A percentile compares a stretch with the other conserved stretches of the same genome.
Conservation (phyloP, 768 basidiomycete species). For the Lactifluus subvellereus region DNA sequence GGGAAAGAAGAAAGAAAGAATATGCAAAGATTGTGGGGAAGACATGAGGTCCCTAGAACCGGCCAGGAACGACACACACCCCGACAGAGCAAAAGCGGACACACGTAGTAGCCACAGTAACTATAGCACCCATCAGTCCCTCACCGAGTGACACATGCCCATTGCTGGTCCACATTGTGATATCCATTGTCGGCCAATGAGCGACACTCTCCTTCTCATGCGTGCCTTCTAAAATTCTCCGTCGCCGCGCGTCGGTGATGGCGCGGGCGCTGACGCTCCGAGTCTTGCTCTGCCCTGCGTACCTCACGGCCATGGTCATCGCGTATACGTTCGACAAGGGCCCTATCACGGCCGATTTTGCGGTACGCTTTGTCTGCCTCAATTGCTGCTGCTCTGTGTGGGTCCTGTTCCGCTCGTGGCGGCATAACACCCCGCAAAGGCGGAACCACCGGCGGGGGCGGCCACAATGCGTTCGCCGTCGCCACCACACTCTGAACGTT, state of each 20-base stretch:
- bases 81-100: background rate
- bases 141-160: background rate
- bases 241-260: slow-evolving; percentile 14
- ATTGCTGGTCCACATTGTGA: background rate
- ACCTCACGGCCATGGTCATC: background rate
- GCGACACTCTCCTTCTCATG: slow-evolving; percentile 12
- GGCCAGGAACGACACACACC: background rate
- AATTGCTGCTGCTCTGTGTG: background rate
- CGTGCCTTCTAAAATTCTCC: slow-evolving; percentile 6
- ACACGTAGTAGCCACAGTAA: background rate
- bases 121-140: background rate
- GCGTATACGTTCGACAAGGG: background rate
- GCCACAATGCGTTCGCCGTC: background rate
- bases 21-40: background rate
- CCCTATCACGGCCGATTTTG: slow-evolving; percentile 1
- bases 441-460: slow-evolving; percentile 11
- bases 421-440: background rate
- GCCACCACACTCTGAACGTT: background rate
- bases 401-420: background rate
- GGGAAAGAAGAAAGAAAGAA: background rate
- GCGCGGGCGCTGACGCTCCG: slow-evolving; percentile 4
- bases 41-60: background rate
- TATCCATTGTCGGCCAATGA: slow-evolving; percentile 12
- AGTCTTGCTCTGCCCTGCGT: background rate
- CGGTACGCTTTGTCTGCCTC: slow-evolving; percentile 4